Evolutionary conservation across 1,284 basidiomycete species (phyloP).

Genomic region (Melampsora americana): DNA sequence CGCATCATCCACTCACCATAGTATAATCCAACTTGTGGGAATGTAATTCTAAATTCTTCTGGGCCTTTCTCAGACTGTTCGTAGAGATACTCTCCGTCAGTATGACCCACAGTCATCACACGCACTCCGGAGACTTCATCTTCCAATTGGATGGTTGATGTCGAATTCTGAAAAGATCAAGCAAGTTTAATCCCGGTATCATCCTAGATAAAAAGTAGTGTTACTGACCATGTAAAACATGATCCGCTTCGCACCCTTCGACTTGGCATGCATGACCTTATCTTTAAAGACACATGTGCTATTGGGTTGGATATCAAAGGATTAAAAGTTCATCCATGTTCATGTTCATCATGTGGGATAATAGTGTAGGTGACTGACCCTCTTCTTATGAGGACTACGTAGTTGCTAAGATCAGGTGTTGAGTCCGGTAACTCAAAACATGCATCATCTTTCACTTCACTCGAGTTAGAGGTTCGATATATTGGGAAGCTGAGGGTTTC

Average conservation of each 20-base stretch:
- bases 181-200: too few relatives aligned
- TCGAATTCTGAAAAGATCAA: slow-evolving; percentile 27
- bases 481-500: slow-evolving; percentile 11
- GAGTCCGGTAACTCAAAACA: slow-evolving; percentile 19
- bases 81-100: slow-evolving; percentile 24
- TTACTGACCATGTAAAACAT: slow-evolving; percentile 41
- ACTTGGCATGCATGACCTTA: slow-evolving; percentile 23
- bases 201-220: background rate
- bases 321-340: background rate
- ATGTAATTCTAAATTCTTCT: slow-evolving; percentile 19
- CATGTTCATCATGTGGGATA: too few relatives aligned
- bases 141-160: slow-evolving; percentile 3
- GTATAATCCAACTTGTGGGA: slow-evolving; percentile 19
- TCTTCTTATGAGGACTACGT: slow-evolving; percentile 38
- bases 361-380: slow-evolving; percentile 15
- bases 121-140: slow-evolving; percentile 3
- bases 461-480: slow-evolving; percentile 38
- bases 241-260: slow-evolving; percentile 35
- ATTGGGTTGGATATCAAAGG: background rate
- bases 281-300: slow-evolving; percentile 36
- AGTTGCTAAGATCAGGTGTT: slow-evolving; percentile 35
- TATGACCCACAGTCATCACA: slow-evolving; percentile 11
- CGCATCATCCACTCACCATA: background rate
- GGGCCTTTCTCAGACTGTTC: slow-evolving; percentile 4
- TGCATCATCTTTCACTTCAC: slow-evolving; percentile 21